Conservation (phyloP, 2,329 filamentous ascomycete species). For the Fusarium piperis region DNA sequence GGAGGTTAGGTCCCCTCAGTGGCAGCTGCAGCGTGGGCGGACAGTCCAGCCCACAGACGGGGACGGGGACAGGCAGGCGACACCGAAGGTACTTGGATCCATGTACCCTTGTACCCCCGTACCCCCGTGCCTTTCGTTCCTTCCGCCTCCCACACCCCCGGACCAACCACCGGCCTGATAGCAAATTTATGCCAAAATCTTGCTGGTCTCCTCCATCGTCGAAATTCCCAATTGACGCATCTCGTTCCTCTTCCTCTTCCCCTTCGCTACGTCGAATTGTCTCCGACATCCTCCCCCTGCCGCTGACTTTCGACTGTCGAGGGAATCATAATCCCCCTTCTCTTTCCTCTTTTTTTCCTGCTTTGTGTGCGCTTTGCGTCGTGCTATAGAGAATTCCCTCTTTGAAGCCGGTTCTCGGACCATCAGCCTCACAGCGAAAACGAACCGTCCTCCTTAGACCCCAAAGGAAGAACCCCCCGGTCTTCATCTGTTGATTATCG, state of each 20-base stretch:
- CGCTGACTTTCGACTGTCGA: conserved; percentile 24
- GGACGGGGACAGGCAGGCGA: neutral
- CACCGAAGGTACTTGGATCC: conserved; percentile 13
- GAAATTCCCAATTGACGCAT: conserved; percentile 44
- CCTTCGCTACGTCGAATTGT: conserved; percentile 21
- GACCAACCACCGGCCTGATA: conserved; percentile 43
- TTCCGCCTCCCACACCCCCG: conserved; percentile 29
- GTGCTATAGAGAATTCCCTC: conserved; percentile 18
- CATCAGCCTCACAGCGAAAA: conserved; percentile 20
- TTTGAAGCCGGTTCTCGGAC: conserved; percentile 33
- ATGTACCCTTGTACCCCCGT: conserved; percentile 8
- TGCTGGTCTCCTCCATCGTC: conserved; percentile 34
- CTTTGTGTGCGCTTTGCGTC: conserved; percentile 19
- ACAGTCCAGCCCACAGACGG: neutral
- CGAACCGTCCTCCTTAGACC: conserved; percentile 5
- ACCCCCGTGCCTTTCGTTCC: conserved; percentile 9
- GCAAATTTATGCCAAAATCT: conserved; percentile 45
- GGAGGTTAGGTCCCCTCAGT: neutral
- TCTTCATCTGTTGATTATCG: conserved; percentile 22
- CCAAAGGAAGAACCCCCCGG: conserved; percentile 2
- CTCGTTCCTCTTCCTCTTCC: conserved; percentile 27
- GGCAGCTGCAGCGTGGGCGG: neutral
- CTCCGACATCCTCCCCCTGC: conserved; percentile 20
- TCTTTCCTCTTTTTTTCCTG: conserved; percentile 12
- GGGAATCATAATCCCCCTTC: conserved; percentile 12